Evolutionary conservation across 2,329 filamentous ascomycete genomes (phyloP).

Genomic region (Arachnomyces sp.): DNA sequence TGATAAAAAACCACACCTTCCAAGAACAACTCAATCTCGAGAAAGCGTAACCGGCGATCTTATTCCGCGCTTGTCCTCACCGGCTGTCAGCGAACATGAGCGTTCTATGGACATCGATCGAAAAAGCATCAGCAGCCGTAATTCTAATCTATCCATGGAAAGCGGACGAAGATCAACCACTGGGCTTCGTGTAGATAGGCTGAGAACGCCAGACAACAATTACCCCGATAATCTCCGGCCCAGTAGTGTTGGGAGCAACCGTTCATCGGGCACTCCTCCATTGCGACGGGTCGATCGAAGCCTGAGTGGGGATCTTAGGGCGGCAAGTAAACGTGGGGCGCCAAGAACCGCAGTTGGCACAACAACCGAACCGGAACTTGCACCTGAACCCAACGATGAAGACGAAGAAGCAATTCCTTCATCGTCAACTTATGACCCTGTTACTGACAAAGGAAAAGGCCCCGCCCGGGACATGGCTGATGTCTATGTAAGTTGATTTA

Average conservation of each 20-base stretch:
- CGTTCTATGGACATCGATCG: slow-evolving; percentile 39
- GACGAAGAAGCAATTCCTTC: slow-evolving; percentile 34
- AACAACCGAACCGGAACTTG: slow-evolving; percentile 3
- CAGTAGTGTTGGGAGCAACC: slow-evolving; percentile 50
- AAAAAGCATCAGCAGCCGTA: slow-evolving; percentile 23
- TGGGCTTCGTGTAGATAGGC: no score
- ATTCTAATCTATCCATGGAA: slow-evolving; percentile 6
- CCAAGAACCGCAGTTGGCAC: slow-evolving; percentile 7
- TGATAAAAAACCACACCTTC: slow-evolving; percentile 23
- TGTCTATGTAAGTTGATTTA: slow-evolving; percentile 70
- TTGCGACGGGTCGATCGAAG: slow-evolving; percentile 61
- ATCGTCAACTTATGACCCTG: slow-evolving; percentile 60
- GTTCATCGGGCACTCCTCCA: slow-evolving; percentile 53
- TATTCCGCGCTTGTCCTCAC: slow-evolving; percentile 22
- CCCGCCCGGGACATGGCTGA: slow-evolving; percentile 82
- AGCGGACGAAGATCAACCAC: no score
- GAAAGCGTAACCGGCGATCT: slow-evolving; percentile 19
- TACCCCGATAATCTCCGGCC: slow-evolving; percentile 10
- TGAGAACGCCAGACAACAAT: slow-evolving; percentile 28
- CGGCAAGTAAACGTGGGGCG: slow-evolving; percentile 41
- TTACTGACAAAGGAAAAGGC: slow-evolving; percentile 80
- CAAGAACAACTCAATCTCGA: slow-evolving; percentile 22
- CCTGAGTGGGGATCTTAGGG: slow-evolving; percentile 69
- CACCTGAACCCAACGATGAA: slow-evolving; percentile 16
- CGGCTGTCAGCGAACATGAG: slow-evolving; percentile 40